These are phyloP conservation scores for Tricholoma bakamatsutake DNA, from an alignment of 768 basidiomycete genomes.

Conservation along the genomic window DNA sequence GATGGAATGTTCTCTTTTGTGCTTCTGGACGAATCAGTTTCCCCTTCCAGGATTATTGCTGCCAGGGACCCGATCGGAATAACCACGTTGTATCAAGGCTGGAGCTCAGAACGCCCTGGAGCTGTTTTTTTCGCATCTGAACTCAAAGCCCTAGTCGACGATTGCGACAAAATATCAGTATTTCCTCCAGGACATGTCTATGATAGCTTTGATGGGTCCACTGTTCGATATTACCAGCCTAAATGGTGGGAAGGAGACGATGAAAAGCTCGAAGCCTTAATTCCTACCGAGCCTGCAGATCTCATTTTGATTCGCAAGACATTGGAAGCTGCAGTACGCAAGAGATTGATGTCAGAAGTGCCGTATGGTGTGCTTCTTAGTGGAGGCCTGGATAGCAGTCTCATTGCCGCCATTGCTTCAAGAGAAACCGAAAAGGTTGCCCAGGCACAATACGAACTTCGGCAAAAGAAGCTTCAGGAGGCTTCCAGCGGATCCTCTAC, in stretches of 20 bases:
- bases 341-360: conserved; percentile 96
- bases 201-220: conserved; percentile 76
- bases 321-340: conserved; percentile 88
- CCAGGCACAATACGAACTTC: conserved; percentile 67
- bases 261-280: conserved; percentile 45
- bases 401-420: conserved; percentile 93
- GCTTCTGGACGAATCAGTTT: conserved; percentile 86
- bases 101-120: conserved; percentile 77
- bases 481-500: conserved; percentile 50
- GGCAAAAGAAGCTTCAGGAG: conserved; percentile 54
- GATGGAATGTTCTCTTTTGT: conserved; percentile 99
- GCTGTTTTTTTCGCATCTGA: conserved; percentile 92
- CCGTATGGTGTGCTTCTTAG: conserved; percentile 96
- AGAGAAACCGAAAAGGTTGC: conserved; percentile 93
- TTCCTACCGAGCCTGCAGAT: conserved; percentile 60
- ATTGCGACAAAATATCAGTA: conserved; percentile 90
- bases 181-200: conserved; percentile 98
- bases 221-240: conserved; percentile 82
- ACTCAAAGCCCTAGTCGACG: conserved; percentile 84
- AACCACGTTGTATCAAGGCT: conserved; percentile 98
- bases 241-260: conserved; percentile 86
- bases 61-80: conserved; percentile 97
- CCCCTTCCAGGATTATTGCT: conserved; percentile 88
- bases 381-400: conserved; percentile 91
- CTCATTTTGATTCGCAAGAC: conserved; percentile 68